Conservation (phyloP, 1,284 basidiomycete genomes). For the Sporisorium sorghi region DNA sequence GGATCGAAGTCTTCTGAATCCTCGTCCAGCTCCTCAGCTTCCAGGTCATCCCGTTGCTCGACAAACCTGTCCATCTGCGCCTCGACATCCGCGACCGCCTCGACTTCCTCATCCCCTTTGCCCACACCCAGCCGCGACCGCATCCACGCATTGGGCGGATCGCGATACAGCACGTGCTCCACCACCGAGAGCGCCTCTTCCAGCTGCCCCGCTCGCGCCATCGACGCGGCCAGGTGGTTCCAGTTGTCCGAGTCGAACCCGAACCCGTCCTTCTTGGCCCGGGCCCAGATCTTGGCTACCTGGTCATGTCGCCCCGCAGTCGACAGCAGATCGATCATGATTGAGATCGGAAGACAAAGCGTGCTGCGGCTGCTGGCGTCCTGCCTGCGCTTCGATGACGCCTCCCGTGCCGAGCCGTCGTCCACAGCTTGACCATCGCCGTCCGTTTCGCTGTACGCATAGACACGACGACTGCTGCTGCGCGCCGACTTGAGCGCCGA, state of each 20-base stretch:
- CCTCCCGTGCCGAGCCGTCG: background rate
- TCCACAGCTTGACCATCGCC: background rate
- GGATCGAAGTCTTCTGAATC: constrained; percentile 25
- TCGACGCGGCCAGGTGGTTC: constrained; percentile 83
- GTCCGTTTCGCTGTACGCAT: constrained; percentile 24
- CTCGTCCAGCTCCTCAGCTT: background rate
- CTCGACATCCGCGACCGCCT: background rate
- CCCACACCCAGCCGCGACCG: constrained; percentile 6
- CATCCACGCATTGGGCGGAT: constrained; percentile 34
- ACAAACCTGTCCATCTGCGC: background rate
- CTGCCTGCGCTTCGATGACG: constrained; percentile 10
- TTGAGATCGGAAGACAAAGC: constrained; percentile 83
- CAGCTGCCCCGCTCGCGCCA: constrained; percentile 82
- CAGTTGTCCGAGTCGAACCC: constrained; percentile 90
- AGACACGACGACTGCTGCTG: constrained; percentile 44
- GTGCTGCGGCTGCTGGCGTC: constrained; percentile 72
- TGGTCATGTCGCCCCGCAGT: constrained; percentile 74
- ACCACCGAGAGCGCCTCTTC: constrained; percentile 85
- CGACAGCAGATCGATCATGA: constrained; percentile 78
- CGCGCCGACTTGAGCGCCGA: constrained; percentile 70
- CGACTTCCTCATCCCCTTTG: background rate
- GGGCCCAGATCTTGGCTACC: constrained; percentile 79
- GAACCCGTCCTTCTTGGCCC: constrained; percentile 78
- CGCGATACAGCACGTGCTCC: constrained; percentile 77
- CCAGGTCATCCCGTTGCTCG: background rate